Percentiles rank a stretch among this genome's conserved stretches.
Conservation (phyloP, 2,329 filamentous ascomycete species). For the Pseudogymnoascus sp. region DNA sequence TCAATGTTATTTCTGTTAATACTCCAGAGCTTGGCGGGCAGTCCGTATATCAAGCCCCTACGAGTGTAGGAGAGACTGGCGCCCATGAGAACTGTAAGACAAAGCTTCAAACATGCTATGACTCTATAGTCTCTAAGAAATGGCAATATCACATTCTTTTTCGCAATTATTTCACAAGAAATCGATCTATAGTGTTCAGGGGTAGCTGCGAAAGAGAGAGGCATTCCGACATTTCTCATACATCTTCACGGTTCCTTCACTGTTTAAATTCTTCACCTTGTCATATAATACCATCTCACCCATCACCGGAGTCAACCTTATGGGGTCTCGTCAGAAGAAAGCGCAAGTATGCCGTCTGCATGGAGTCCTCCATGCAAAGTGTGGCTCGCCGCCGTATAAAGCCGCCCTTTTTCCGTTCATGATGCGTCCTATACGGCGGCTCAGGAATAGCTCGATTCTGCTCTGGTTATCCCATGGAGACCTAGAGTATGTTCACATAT, state of each 20-base stretch:
- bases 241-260: background rate
- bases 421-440: background rate
- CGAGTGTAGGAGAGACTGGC: background rate
- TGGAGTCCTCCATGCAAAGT: background rate
- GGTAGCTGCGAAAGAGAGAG: background rate
- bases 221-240: background rate
- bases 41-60: background rate
- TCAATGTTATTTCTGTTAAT: background rate
- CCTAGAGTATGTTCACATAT: background rate
- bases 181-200: background rate
- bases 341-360: background rate
- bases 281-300: background rate
- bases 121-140: background rate
- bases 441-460: background rate
- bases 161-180: background rate
- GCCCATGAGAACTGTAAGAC: background rate
- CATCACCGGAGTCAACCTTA: background rate
- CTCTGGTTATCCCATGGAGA: background rate
- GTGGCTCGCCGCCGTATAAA: background rate
- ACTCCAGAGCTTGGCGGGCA: background rate
- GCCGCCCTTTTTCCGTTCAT: background rate
- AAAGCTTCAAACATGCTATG: background rate
- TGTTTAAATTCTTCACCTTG: background rate
- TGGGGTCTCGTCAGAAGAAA: background rate
- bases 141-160: background rate